Percentiles rank a stretch among this genome's conserved stretches.
Evolutionary conservation across 176 grass and related monocot genomes (phyloP).

Genomic region (Avena atlantica): DNA sequence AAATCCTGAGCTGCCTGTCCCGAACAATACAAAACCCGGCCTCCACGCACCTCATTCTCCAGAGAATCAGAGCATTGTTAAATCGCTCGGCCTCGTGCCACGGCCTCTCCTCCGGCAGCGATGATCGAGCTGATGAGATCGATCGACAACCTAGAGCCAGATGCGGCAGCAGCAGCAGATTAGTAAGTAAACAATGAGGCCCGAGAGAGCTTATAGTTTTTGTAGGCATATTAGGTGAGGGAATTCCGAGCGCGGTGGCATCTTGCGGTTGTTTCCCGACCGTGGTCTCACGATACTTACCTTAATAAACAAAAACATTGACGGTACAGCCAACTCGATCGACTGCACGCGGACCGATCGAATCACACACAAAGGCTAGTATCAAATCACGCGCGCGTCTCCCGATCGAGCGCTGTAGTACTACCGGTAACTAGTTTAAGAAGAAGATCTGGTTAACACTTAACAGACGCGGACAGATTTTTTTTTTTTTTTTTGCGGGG

Average conservation of each 20-base stretch:
- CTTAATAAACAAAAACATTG: conserved; percentile 42
- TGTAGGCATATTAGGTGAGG: conserved; percentile 54
- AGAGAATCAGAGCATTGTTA: conserved; percentile 39
- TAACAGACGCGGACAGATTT: background rate
- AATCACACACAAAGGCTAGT: conserved; percentile 17
- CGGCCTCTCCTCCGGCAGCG: background rate
- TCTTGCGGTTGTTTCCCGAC: conserved; percentile 59
- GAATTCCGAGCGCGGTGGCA: conserved; percentile 57
- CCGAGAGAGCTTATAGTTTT: background rate
- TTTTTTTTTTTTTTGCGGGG: too few relatives aligned
- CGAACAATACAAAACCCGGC: conserved; percentile 44
- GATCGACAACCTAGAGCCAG: conserved; percentile 41
- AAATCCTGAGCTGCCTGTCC: conserved; percentile 35
- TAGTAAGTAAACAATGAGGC: conserved; percentile 7
- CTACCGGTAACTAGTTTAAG: conserved; percentile 40
- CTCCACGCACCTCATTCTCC: conserved; percentile 27
- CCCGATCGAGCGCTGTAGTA: background rate
- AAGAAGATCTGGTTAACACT: conserved; percentile 11
- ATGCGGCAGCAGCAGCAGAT: background rate
- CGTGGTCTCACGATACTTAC: conserved; percentile 40
- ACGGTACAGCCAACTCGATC: background rate
- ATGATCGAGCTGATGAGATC: background rate
- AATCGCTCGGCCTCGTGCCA: background rate
- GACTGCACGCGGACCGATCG: conserved; percentile 14
- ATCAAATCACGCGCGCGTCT: conserved; percentile 49